Evolutionary conservation across 2,329 filamentous ascomycete species (phyloP).

Genomic region (Blastomyces percursus): DNA sequence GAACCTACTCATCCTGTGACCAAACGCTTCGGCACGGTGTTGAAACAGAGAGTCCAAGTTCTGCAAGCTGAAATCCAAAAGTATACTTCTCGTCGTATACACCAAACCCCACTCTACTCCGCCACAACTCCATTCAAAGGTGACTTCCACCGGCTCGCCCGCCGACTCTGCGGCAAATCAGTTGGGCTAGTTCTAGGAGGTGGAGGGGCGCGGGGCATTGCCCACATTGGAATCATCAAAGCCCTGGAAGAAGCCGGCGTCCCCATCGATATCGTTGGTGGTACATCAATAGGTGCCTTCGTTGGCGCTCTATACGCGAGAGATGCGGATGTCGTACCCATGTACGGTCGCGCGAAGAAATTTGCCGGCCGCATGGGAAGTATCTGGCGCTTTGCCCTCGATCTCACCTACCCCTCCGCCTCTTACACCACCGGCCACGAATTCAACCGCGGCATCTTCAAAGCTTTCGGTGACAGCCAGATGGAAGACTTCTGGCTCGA

Average conservation of each 20-base stretch:
- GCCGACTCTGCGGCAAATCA: conserved; percentile 83
- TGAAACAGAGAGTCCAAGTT: conserved; percentile 90
- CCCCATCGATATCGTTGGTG: conserved; percentile 87
- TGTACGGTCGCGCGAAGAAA: conserved; percentile 94
- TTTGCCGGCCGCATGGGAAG: conserved; percentile 98
- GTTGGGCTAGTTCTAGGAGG: conserved; percentile 90
- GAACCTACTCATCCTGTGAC: conserved; percentile 65
- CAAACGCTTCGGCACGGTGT: conserved; percentile 68
- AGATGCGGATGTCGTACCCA: conserved; percentile 91
- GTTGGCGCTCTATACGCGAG: conserved; percentile 91
- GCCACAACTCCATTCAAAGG: conserved; percentile 89
- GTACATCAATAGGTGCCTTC: conserved; percentile 92
- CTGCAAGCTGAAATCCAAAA: conserved; percentile 96
- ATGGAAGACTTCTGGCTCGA: conserved; percentile 99
- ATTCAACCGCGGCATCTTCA: conserved; percentile 98
- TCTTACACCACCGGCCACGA: conserved; percentile 98
- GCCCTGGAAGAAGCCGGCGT: conserved; percentile 94
- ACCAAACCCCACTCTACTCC: conserved; percentile 78
- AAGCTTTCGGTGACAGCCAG: conserved; percentile 90
- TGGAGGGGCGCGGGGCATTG: conserved; percentile 81
- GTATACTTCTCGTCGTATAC: conserved; percentile 87
- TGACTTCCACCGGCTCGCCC: conserved; percentile 86
- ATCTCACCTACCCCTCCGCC: conserved; percentile 89
- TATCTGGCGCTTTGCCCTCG: conserved; percentile 95
- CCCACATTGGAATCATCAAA: conserved; percentile 86